Base-by-base conservation (phyloP, 805 yeast species). In the Diddensiella caesifluorescens region DNA sequence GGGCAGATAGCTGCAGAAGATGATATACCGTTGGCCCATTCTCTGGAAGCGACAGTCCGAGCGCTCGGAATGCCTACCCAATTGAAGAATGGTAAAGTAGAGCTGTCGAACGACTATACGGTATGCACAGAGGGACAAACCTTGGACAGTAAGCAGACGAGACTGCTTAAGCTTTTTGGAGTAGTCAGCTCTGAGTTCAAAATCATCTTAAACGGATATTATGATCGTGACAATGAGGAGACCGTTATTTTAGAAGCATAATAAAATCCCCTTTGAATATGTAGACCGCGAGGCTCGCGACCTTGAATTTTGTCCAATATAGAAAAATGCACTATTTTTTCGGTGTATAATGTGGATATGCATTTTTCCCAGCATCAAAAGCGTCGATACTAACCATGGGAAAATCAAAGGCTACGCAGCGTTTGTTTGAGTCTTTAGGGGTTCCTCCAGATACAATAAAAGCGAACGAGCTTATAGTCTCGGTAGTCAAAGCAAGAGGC, bases 11-110 rank as follows among this genome's bases (percentile, higher is more conserved):
- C 95, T 22, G 66, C 62, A 19, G 97, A 88, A 59, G 97, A 92
- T 51, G 99, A 92, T 63, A 88, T 92, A 16, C 95, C 97, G 54
- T 80, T 92, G 84, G 82, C 94, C 9, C 98, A 92, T 62, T 87
- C 97, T 4, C 74, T 94, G 67, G 98, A 92, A 65, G 86, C 88
- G 56, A 86, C 95, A 30, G 65, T 92, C 58, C 83, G 98, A 71
- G 83, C 83, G 60, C 79, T 79, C 52, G 89, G 90, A 60, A 77
- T 92, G 54, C 97, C 98, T 53, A 89, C 97, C 3, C 81, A 79
- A 59, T 83, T 92, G 51, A 83, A 83, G 59, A 73, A 80, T 39
- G 99, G 99, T 62, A 90, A 90, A 62, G 82, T 92, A 51, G 71
- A 75, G 45, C 68, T 92, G 37, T 77, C 76, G 16, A 77, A 78